These are phyloP conservation scores for Coemansia sp. DNA, from an alignment of 192 early-diverging fungal species.

Conservation along the genomic window DNA sequence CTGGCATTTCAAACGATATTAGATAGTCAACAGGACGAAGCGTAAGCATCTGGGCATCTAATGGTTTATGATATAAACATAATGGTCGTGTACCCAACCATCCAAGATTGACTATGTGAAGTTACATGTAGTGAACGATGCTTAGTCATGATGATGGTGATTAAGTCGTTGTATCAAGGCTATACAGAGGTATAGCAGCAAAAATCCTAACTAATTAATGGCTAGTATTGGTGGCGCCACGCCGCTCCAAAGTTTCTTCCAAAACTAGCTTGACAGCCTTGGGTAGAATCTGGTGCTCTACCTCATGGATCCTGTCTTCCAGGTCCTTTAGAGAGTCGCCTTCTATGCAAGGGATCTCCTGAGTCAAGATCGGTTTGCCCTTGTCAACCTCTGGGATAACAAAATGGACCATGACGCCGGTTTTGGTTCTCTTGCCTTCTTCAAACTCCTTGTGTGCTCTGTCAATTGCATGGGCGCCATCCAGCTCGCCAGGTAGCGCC, in stretches of 20 bases:
- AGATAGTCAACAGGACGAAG: neutral
- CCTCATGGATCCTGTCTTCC: constrained; percentile 85
- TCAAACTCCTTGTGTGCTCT: constrained; percentile 88
- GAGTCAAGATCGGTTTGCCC: constrained; percentile 82
- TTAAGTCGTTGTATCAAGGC: no score
- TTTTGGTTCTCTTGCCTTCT: constrained; percentile 69
- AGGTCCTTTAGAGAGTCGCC: constrained; percentile 78
- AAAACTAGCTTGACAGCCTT: constrained; percentile 60
- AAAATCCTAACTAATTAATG: no score
- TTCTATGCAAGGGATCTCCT: constrained; percentile 73
- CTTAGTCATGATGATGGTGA: neutral
- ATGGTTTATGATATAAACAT: neutral
- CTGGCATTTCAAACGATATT: constrained; percentile 8
- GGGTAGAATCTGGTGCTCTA: constrained; percentile 88
- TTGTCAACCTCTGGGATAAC: constrained; percentile 96
- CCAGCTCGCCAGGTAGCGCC: constrained; percentile 93
- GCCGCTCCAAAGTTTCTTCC: neutral
- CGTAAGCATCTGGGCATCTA: neutral
- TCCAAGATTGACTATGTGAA: neutral
- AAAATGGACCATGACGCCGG: constrained; percentile 91
- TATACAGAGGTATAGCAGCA: no score
- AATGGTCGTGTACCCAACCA: neutral
- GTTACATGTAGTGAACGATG: neutral
- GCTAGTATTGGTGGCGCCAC: neutral
- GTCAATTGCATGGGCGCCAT: constrained; percentile 96